Evolutionary conservation across 371 early-diverging fungal genomes (phyloP).

Genomic region (Chytridiales sp.): DNA sequence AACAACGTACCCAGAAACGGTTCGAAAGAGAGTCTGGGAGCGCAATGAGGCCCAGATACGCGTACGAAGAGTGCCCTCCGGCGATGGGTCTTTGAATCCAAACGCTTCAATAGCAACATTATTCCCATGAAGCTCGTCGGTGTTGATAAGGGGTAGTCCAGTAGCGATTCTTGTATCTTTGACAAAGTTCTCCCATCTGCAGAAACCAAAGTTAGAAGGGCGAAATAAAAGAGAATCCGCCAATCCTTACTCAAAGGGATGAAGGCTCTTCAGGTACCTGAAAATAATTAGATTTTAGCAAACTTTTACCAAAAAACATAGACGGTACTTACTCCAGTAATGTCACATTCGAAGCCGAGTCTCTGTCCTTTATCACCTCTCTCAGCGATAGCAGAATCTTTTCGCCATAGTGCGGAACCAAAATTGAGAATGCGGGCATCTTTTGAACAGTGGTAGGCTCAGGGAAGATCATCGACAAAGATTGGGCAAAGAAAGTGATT

Average conservation of each 20-base stretch:
- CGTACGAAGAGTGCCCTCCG: slow-evolving; percentile 80
- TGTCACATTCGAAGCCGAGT: slow-evolving; percentile 69
- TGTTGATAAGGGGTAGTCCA: neutral
- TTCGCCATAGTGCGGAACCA: slow-evolving; percentile 88
- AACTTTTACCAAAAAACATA: neutral
- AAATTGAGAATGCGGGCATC: slow-evolving; percentile 86
- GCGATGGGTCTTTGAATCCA: slow-evolving; percentile 62
- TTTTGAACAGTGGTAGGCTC: slow-evolving; percentile 77
- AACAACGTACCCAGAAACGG: slow-evolving; percentile 66
- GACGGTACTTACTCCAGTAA: slow-evolving; percentile 68
- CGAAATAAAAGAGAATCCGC: neutral
- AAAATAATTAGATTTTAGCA: neutral
- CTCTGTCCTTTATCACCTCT: slow-evolving; percentile 84
- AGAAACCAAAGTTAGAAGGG: no score
- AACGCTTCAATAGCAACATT: slow-evolving; percentile 19
- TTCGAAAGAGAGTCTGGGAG: slow-evolving; percentile 85
- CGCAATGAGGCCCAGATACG: slow-evolving; percentile 89
- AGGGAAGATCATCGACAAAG: slow-evolving; percentile 76
- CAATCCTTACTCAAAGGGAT: slow-evolving; percentile 60
- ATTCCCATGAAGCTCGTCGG: neutral
- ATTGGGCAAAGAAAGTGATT: slow-evolving; percentile 86
- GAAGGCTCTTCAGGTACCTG: slow-evolving; percentile 76
- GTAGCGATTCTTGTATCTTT: slow-evolving; percentile 72
- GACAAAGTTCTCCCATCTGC: slow-evolving; percentile 83
- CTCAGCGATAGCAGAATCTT: slow-evolving; percentile 79